Base-by-base conservation (phyloP, 805 yeast species). In the Kuraishia floccosa region DNA sequence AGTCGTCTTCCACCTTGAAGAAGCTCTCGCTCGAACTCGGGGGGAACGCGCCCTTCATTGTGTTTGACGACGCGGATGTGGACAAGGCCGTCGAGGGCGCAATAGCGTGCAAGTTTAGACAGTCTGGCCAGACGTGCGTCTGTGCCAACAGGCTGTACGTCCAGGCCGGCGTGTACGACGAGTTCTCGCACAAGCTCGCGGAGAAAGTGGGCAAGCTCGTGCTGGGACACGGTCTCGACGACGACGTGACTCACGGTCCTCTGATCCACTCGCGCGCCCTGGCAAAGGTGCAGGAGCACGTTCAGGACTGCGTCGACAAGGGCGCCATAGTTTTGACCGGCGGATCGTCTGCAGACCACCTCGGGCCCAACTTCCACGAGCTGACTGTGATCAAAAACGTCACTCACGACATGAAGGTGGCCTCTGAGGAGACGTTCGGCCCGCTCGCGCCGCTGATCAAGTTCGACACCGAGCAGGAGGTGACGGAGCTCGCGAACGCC, bases 41-140 rank as follows among this genome's bases (percentile, higher is more conserved):
- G 22, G 91, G 91, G 19, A 81, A 81, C 51, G 85, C 89, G 12
- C 87, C 91, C 4, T 71, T 79, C 41, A 67, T 80, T 34, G 76
- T 80, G 3, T 80, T 80, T 50, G 75, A 76, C 32, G 87, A 79
- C 46, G 85, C 84, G 8, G 72, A 77, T 38, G 41, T 80, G 14
- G 78, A 72, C 35, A 54, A 58, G 25, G 89, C 89, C 0, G 72
- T 79, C 11, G 65, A 63, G n/a, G 82, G 74, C 25, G 70, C 82
- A 3, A 49, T 79, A 35, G 72, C 67, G 6, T 67, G 76, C 38
- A 82, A 81, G 51, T 76, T 79, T 56, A 66, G 91, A 49, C 77
- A 79, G 17, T 66, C 78, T 26, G 91, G 91, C 37, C 91, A 81
- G 54, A 79, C 87, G 4, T 82, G 93, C 56, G 79, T 79, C 25